Evolutionary conservation across 176 grass and related monocot species (phyloP), one percentile per base, ranked within the genome.

Genomic region (Raddia distichophylla): DNA sequence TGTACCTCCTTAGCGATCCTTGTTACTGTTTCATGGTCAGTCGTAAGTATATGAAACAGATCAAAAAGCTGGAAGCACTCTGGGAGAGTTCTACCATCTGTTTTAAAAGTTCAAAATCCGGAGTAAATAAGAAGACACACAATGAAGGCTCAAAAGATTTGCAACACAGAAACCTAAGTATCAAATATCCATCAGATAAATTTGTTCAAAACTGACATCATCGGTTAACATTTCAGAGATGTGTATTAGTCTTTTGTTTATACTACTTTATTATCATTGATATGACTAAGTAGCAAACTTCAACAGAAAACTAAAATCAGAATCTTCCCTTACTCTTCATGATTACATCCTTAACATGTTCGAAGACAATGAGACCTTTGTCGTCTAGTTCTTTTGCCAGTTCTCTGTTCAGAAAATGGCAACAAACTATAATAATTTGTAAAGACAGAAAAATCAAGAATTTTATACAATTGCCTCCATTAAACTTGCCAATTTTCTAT

Each of bases 1-100:
- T 34, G 69, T 88, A 93, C 92, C 87, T 98, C 95, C 78, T 93
- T 93, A 19, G 95, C 83, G n/a, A 98, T 95, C 88, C 92, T 98
- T 82, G 89, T 86, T 43, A 98, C 92, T 75, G 88, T 91, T 82
- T 93, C 86, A 88, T 98, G 92, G 48, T 98, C 92, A 64, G 95
- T 98, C 17, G 92, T 86, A 74, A 95, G 84, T 71, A 88, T 78
- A 80, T 93, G 95, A 85, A 80, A 95, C 89, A 98, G 79, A 82
- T 94, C 88, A 89, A 98, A 98, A 78, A 98, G 92, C 78, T 59
- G 81, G 69, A 98, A 95, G 85, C 92, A 95, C 72, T 98, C 92
- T 13, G 69, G 75, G 64, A 93, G 90, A 71, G 92, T 95, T 77
- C 92, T 91, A 32, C 76, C 90, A 90, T 91, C 95, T 98, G 88